Evolutionary conservation across 306 rosid species (phyloP), one percentile per base, ranked within the genome.

Genomic region (Acacia melanoxylon): DNA sequence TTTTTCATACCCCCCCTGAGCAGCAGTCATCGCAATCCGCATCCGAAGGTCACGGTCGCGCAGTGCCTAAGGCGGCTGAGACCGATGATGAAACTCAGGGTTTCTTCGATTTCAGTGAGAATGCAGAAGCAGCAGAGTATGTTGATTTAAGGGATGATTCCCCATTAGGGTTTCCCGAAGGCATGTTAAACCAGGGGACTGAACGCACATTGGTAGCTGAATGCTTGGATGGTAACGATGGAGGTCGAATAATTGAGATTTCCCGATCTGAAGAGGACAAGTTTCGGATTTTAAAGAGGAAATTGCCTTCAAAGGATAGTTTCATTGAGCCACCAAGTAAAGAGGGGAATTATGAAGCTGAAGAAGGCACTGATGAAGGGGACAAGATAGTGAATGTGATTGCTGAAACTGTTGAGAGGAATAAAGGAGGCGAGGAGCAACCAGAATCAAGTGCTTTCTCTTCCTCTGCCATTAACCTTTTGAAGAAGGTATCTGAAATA

Each of bases 1-100:
- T 85, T 17, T 92, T 87, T 61, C 88, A 85, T 68, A 92, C 93
- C 5, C 94, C 91, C 2, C 91, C 94, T 0, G 89, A 90, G 78
- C 81, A 81, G 78, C 81, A 81, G 19, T 33, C 86, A 0, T 74
- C 63, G 29, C 63, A 20, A 4, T 20, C 42, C 14, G 82, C 85
- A 62, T 83, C 85, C 17, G 63, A 58, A 25, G 37, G 10, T 10
- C 58, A 59, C 2, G 59, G 0, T 0, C 67, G 68, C 41, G 16
- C 73, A 10, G 25, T 76, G 0, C 75, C 61, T 10, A 56, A 33
- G 17, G 31, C 22, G 33, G n/a, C 13, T 9, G 68, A 68, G 3
- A n/a, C 12, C 2, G 70, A 49, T 1, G 54, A 74, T 4, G 52
- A 74, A 3, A 5, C 62, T 8, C 78, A n/a, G 19, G 83, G 33